A percentile compares a stretch with the other conserved stretches of the same genome.
Conservation (phyloP, 306 rosid species). For the Chamaecrista fasciculata region DNA sequence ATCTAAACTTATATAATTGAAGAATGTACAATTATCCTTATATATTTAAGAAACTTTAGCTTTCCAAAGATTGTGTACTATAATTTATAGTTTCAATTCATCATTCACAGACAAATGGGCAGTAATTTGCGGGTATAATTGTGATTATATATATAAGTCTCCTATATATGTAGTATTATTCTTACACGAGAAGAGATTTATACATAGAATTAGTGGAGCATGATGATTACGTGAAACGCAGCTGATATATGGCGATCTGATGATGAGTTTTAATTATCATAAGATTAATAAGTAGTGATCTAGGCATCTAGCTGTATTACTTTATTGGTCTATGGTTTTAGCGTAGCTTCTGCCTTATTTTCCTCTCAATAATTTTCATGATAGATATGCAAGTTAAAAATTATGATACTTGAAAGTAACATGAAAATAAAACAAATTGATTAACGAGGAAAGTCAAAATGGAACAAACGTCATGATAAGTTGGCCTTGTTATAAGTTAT, state of each 20-base stretch:
- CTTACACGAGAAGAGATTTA: constrained; percentile 5
- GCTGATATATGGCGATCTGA: constrained; percentile 14
- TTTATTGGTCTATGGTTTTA: constrained; percentile 27
- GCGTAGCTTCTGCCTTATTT: constrained; percentile 14
- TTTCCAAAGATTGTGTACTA: too few relatives aligned
- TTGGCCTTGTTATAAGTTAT: constrained; percentile 28
- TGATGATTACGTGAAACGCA: constrained; percentile 20
- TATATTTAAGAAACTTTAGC: too few relatives aligned
- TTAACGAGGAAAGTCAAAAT: constrained; percentile 22
- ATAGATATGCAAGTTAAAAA: constrained; percentile 38
- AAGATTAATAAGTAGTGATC: too few relatives aligned
- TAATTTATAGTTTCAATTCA: too few relatives aligned
- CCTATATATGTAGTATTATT: constrained; percentile 4
- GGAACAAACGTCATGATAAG: constrained; percentile 30
- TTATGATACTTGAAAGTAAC: constrained; percentile 29
- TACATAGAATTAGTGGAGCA: neutral
- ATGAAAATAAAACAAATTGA: constrained; percentile 20
- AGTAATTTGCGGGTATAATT: constrained; percentile 29
- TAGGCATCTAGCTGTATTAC: too few relatives aligned
- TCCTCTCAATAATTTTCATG: constrained; percentile 33
- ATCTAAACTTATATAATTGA: too few relatives aligned
- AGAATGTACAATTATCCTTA: too few relatives aligned
- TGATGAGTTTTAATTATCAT: too few relatives aligned
- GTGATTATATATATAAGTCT: neutral
- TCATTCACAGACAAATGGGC: neutral